Conservation (phyloP, 2,329 filamentous ascomycete genomes). For the Penicillium crustosum region DNA sequence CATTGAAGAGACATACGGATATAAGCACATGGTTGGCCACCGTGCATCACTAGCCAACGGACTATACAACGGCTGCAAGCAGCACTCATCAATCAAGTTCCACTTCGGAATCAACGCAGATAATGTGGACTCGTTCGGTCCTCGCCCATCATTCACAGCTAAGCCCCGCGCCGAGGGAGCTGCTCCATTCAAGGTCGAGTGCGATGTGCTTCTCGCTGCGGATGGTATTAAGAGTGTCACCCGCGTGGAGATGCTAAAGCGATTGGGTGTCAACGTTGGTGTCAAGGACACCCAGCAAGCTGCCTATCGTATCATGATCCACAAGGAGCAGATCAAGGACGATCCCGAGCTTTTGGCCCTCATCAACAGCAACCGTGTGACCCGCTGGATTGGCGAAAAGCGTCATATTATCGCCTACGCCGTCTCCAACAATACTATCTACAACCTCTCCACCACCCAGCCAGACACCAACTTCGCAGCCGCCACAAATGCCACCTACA, state of each 20-base stretch:
- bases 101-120: constrained; percentile 62
- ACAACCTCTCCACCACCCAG: constrained; percentile 65
- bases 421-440: constrained; percentile 62
- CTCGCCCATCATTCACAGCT: constrained; percentile 61
- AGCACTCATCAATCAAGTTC: constrained; percentile 64
- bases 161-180: constrained; percentile 55
- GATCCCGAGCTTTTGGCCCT: constrained; percentile 56
- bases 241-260: constrained; percentile 44
- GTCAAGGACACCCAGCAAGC: constrained; percentile 53
- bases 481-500: constrained; percentile 61
- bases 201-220: constrained; percentile 54
- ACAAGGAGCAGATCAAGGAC: constrained; percentile 45
- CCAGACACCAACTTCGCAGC: constrained; percentile 61
- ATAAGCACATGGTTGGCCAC: constrained; percentile 78
- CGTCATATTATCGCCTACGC: constrained; percentile 69
- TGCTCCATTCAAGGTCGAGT: constrained; percentile 49
- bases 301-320: constrained; percentile 57
- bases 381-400: constrained; percentile 65
- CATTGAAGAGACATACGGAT: constrained; percentile 67
- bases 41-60: constrained; percentile 68
- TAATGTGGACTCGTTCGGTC: constrained; percentile 58
- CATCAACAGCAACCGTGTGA: constrained; percentile 57
- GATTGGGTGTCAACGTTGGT: constrained; percentile 39
- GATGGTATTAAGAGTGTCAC: constrained; percentile 56
- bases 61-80: constrained; percentile 69